Base-by-base conservation (phyloP, 2,329 filamentous ascomycete genomes). In the Pseudonectria foliicola region DNA sequence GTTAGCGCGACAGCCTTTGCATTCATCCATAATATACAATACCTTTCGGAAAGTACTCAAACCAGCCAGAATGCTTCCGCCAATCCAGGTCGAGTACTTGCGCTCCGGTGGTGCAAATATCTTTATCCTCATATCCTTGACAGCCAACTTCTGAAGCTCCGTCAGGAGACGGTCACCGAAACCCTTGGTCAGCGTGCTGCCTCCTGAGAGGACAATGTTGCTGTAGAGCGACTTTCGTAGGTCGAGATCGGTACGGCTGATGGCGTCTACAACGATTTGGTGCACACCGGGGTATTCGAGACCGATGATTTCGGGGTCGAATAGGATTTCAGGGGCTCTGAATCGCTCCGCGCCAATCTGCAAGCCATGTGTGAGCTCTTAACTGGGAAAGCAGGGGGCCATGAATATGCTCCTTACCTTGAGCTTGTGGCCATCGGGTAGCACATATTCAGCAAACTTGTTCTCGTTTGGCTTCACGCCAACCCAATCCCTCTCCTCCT, bases 91-190 rank as follows among this genome's bases (percentile, higher is more conserved):
- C 43, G 88, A 95, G 69, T 96, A 98, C 65, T 96, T 95, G 48
- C 92, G 77, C 71, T 98, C 92, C 6, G 92, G 90, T 36, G 92
- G 92, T 35, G 92, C 92, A 67, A 94, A 95, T 57, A 98, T 98
- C 73, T 95, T 95, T 69, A 98, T 96, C 55, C 89, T 80, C 90
- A 95, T 98, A 61, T 98, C 92, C 71, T 95, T 95, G 50, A 96
- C 88, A 10, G 92, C 92, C 53, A 96, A 69, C 59, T 82, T 75
- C 66, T 95, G 92, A 48, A 96, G 83, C 66, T 98, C 92, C 49
- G 85, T 80, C 57, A 98, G 71, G 50, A 98, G 68, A 33, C 92
- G 77, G 63, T 96, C 92, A 37, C 90, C 90, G 57, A 98, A 98
- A 29, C 92, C 92, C 67, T 92, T 95, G 51, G 89, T 96, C 57